A percentile compares a stretch with the other conserved stretches of the same genome.
Evolutionary conservation across 2,329 filamentous ascomycete species (phyloP).

Genomic region (Thelonectria discophora): DNA sequence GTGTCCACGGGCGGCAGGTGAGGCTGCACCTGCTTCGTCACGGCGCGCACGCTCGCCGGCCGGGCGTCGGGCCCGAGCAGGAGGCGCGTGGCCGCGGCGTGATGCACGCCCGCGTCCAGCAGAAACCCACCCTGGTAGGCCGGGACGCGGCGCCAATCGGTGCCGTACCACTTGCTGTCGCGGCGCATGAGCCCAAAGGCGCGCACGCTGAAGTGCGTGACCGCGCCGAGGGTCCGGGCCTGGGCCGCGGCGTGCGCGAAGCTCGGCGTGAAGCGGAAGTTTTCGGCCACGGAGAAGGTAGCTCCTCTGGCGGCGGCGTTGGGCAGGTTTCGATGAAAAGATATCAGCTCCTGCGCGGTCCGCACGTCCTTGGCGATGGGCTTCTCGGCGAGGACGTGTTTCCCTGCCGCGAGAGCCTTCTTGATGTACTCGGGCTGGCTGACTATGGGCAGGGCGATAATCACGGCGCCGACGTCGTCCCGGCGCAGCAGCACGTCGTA

Average conservation of each 20-base stretch:
- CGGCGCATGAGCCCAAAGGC: constrained; percentile 48
- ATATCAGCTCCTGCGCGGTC: constrained; percentile 52
- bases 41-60: constrained; percentile 60
- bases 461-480: constrained; percentile 63
- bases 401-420: constrained; percentile 68
- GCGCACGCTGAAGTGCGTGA: constrained; percentile 58
- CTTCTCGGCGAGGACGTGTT: constrained; percentile 77
- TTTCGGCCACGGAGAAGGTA: constrained; percentile 74
- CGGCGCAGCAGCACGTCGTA: constrained; percentile 63
- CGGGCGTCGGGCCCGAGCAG: constrained; percentile 60
- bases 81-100: constrained; percentile 68
- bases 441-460: constrained; percentile 70
- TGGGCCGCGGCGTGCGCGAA: constrained; percentile 62
- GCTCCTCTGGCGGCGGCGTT: constrained; percentile 37
- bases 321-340: constrained; percentile 43
- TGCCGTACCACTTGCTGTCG: constrained; percentile 59
- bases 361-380: constrained; percentile 70
- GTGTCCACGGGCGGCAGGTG: constrained; percentile 74
- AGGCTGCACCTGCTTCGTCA: constrained; percentile 62
- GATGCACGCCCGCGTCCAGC: constrained; percentile 80
- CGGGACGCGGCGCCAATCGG: constrained; percentile 72
- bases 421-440: constrained; percentile 67
- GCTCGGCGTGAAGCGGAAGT: constrained; percentile 71
- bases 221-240: constrained; percentile 42
- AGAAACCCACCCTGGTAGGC: constrained; percentile 79